Evolutionary conservation across 352 stramenopile genomes (phyloP), one percentile per base, ranked within the genome.

Genomic region (Aphanomyces astaci): DNA sequence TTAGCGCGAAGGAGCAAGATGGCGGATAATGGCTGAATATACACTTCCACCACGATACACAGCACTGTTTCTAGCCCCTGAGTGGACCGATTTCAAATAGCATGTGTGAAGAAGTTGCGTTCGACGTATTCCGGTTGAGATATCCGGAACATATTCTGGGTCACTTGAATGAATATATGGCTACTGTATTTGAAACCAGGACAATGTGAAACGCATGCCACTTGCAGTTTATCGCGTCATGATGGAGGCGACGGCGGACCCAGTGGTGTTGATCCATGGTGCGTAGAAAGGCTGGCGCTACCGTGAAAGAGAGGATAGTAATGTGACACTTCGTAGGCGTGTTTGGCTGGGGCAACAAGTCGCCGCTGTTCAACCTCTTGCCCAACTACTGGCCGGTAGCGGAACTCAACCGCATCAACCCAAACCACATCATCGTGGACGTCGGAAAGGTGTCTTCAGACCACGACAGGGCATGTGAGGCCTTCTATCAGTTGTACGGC

Each of bases 221-320:
- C 15, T 43, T 43, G 36, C 15, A 15, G 15, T 43, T n/a, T n/a
- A n/a, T 55, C 1, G 48, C 25, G 51, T 19, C 25, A 48, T 11
- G 43, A 68, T 68, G 62, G 62, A 68, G 49, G 43, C 33, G 22
- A 88, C 80, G 63, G 79, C 75, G 67, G 80, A 79, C 67, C 80
- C 82, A 10, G 80, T 87, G 55, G 80, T 89, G 27, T 67, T 90
- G 30, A 86, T 90, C 65, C 80, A 90, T 56, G 82, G 79, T 84
- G 70, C 9, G 31, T 36, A 0, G 11, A 22, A 49, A 15, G 28
- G 33, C 22, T n/a, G n/a, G n/a, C n/a, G n/a, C n/a, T n/a, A n/a
- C n/a, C n/a, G n/a, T n/a, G n/a, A n/a, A n/a, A 59, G 28, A 45
- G 33, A 4, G 33, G 15, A 27, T 13, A 10, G 25, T 31, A 30